Evolutionary conservation across 306 rosid genomes (phyloP).

Genomic region (Prunus mira): DNA sequence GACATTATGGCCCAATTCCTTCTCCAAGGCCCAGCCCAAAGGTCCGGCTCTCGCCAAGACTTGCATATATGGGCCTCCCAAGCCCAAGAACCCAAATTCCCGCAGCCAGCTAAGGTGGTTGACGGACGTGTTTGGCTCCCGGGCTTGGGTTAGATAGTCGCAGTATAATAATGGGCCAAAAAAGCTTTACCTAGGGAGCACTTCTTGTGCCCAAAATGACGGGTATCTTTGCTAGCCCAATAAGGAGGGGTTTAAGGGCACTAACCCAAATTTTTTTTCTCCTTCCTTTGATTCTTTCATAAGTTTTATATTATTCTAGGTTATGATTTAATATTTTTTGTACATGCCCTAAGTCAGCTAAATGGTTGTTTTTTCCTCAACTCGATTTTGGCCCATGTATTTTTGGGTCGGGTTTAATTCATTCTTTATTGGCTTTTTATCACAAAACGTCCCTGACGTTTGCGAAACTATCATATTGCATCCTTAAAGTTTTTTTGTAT

Average conservation of each 20-base stretch:
- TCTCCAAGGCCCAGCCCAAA: constrained; percentile 97
- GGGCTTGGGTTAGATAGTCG: neutral
- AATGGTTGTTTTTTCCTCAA: neutral
- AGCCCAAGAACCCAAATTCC: constrained; percentile 70
- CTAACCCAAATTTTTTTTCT: constrained; percentile 11
- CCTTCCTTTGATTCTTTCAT: neutral
- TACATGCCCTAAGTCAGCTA: neutral
- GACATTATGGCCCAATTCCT: constrained; percentile 71
- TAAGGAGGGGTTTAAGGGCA: neutral
- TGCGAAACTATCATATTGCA: no score
- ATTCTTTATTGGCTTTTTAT: constrained; percentile 1
- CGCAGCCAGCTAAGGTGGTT: constrained; percentile 19
- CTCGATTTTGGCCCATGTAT: constrained; percentile 16
- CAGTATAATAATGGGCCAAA: neutral
- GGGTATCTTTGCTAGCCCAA: neutral
- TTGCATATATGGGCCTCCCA: constrained; percentile 66
- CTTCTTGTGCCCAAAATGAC: neutral
- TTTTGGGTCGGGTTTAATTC: constrained; percentile 17
- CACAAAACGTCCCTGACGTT: no score
- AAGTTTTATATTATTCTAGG: neutral
- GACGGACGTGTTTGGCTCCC: no score
- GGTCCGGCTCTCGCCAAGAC: constrained; percentile 69
- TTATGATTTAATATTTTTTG: constrained; percentile 18
- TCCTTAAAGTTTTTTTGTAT: no score
- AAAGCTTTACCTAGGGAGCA: neutral